Conservation (phyloP, 169 alveolate species). For the Plasmodium yoelii region DNA sequence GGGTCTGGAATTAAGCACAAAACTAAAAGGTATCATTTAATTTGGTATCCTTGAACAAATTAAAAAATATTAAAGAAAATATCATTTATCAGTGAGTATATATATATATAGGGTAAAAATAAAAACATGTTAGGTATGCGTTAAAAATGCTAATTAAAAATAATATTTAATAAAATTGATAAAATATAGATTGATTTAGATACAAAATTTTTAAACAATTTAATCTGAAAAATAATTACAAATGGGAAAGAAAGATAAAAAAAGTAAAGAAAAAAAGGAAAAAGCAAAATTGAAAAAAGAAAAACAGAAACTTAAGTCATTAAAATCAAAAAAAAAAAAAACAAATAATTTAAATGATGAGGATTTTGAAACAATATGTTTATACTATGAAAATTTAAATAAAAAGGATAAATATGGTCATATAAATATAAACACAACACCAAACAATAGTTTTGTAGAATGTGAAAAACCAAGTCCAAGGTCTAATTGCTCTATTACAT, state of each 20-base stretch:
- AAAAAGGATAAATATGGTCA: conserved; percentile 65
- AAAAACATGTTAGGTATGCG: too few species aligned
- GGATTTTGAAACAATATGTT: conserved; percentile 71
- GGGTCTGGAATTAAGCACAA: too few species aligned
- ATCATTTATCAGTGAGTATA: too few species aligned
- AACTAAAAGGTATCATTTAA: too few species aligned
- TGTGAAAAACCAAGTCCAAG: conserved; percentile 85
- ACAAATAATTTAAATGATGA: conserved; percentile 61
- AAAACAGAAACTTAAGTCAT: conserved; percentile 67
- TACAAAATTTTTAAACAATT: too few species aligned
- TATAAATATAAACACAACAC: conserved; percentile 59
- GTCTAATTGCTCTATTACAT: conserved; percentile 83
- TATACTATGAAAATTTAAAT: conserved; percentile 73
- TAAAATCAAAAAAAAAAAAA: conserved; percentile 69
- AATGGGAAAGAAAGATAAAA: conserved; percentile 72
- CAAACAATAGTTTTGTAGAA: conserved; percentile 68
- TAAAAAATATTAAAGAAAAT: too few species aligned
- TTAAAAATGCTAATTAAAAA: too few species aligned
- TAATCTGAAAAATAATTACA: too few species aligned
- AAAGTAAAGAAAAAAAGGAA: conserved; percentile 73
- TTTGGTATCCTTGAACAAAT: too few species aligned
- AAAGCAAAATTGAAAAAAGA: conserved; percentile 61
- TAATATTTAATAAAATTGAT: too few species aligned
- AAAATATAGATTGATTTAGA: too few species aligned
- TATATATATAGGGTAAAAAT: too few species aligned